Percentiles rank a stretch among this genome's conserved stretches.
Evolutionary conservation across 2,329 filamentous ascomycete genomes (phyloP).

Genomic region (Fusarium begoniae): DNA sequence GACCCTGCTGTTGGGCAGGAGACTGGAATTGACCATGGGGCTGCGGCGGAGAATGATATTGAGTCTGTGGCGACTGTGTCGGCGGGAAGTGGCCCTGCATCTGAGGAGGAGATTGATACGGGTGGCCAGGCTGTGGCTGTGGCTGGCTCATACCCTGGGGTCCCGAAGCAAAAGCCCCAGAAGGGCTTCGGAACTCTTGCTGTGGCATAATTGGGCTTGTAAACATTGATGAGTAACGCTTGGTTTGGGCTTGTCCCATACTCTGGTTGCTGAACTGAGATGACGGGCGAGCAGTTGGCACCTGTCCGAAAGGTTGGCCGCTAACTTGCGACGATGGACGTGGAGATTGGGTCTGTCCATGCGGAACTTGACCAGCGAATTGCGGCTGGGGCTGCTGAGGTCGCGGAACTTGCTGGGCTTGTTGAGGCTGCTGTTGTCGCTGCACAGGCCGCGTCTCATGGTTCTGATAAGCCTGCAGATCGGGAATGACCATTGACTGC

Average conservation of each 20-base stretch:
- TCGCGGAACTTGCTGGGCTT: not conserved
- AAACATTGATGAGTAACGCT: slow-evolving; percentile 32
- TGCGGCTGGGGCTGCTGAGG: slow-evolving; percentile 14
- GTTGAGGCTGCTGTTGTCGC: slow-evolving; percentile 10
- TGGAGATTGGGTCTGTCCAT: slow-evolving; percentile 13
- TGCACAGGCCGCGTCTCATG: slow-evolving; percentile 29
- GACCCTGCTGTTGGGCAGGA: not conserved
- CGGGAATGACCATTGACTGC: slow-evolving; percentile 28
- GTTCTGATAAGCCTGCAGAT: slow-evolving; percentile 31
- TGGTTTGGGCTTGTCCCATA: slow-evolving; percentile 22
- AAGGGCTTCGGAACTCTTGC: slow-evolving; percentile 21
- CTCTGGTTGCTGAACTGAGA: slow-evolving; percentile 27
- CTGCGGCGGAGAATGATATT: not conserved
- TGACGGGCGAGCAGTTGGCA: slow-evolving; percentile 14
- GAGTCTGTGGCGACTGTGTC: not conserved
- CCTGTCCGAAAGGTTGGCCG: slow-evolving; percentile 23
- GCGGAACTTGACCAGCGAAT: slow-evolving; percentile 7
- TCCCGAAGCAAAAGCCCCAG: not conserved
- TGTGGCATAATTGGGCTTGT: slow-evolving; percentile 24
- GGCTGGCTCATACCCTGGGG: slow-evolving; percentile 16
- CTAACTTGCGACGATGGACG: slow-evolving; percentile 18
- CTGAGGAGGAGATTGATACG: slow-evolving; percentile 17
- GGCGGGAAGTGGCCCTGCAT: not conserved
- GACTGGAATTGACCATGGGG: slow-evolving; percentile 4
- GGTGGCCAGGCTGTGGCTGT: slow-evolving; percentile 6